Base-by-base conservation (phyloP, 2,329 filamentous ascomycete genomes). In the Exophiala dermatitidis region DNA sequence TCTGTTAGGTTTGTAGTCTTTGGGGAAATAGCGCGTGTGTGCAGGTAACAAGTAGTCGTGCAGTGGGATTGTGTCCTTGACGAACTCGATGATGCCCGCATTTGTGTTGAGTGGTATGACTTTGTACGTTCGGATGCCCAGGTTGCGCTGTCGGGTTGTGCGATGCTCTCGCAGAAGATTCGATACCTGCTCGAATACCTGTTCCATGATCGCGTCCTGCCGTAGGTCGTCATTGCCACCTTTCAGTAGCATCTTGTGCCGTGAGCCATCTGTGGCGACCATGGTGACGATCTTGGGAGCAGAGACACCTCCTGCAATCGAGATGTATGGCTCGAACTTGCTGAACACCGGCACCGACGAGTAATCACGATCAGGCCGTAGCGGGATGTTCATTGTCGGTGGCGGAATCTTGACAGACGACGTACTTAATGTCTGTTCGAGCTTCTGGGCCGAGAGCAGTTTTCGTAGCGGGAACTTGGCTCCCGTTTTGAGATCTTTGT, bases 151-250 rank as follows among this genome's bases (percentile, higher is more conserved):
- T 37, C 90, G 85, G 2, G 93, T 96, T 8, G 84, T 80, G 51
- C 88, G 84, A 68, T 97, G 90, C 46, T 88, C 84, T 67, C 88
- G 87, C 29, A 99, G 76, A 26, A 98, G 80, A 48, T 88, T 87
- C 53, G 90, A 97, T 26, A 96, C 93, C 70, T 95, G 90, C 54
- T 90, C 88, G 68, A 98, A 99, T 1, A 98, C 93, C 71, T 99
- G 93, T 70, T 98, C 94, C 94, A 99, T 99, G 75, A 84, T 98
- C 42, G 91, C 89, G 65, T 99, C 93, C 72, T 98, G 93, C 5
- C 94, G 86, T 8, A 99, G 79, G 67, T 98, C 91, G 68, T 98
- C 93, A 65, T 91, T 91, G 12, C 93, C 90, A 58, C 90, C 90
- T 76, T 98, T 98, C 67, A 95, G 84, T 57, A 98, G 76, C 70